Evolutionary conservation across 2,329 filamentous ascomycete genomes (phyloP).

Genomic region (Onygena corvina): DNA sequence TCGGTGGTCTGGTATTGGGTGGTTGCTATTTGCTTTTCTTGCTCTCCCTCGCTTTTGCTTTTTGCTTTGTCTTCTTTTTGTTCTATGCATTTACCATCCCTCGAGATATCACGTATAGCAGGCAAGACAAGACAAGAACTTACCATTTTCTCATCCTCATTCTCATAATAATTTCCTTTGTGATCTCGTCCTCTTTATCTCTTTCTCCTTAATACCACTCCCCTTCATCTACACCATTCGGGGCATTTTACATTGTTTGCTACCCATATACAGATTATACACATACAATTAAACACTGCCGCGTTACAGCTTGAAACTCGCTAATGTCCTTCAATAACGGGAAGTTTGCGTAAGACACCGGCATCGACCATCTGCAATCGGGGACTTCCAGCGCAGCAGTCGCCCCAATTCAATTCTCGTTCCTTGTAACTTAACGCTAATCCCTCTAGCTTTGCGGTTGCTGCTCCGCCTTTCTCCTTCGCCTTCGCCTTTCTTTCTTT

Average conservation of each 20-base stretch:
- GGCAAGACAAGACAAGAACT: constrained; percentile 3
- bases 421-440: neutral
- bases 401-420: neutral
- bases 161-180: constrained; percentile 3
- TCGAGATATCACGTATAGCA: neutral
- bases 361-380: neutral
- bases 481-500: neutral
- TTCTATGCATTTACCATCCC: neutral
- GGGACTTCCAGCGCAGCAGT: neutral
- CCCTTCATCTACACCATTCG: neutral
- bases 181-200: neutral
- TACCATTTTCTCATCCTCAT: neutral
- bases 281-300: neutral
- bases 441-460: neutral
- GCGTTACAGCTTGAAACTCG: neutral
- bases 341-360: neutral
- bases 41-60: neutral
- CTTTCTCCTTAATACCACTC: neutral
- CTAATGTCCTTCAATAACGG: neutral
- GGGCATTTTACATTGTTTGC: neutral
- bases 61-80: neutral
- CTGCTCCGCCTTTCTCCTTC: neutral
- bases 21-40: constrained; percentile 6
- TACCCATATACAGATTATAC: neutral
- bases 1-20: constrained; percentile 6